phyloP scores from a whole-genome alignment of 2,329 filamentous ascomycete species.

The Xylariaceae sp. region DNA sequence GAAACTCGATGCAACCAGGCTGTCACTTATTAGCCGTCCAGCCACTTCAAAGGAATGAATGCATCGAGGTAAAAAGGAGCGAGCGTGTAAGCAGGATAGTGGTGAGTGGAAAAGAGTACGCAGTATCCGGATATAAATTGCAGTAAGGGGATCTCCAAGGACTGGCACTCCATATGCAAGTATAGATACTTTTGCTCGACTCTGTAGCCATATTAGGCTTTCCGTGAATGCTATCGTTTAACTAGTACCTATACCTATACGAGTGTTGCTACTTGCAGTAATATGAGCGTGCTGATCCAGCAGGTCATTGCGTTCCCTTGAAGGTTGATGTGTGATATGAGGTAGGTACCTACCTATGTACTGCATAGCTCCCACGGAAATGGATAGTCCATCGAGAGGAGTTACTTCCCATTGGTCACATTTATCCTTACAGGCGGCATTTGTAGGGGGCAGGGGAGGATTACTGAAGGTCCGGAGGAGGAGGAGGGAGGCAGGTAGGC shows the following conservation, averaged over 20 bases:
- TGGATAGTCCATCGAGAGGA: neutral
- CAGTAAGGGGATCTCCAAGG: neutral
- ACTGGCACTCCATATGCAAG: neutral
- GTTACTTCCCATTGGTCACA: neutral
- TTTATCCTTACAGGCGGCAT: neutral
- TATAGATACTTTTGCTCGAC: neutral
- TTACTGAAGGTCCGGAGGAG: neutral
- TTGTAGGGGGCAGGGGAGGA: neutral
- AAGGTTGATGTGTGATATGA: too few relatives aligned
- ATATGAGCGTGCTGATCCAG: too few relatives aligned
- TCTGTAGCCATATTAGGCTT: too few relatives aligned
- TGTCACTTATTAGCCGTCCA: neutral
- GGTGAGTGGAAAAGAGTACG: neutral
- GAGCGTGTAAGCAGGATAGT: neutral
- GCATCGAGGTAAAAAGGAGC: neutral
- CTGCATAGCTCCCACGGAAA: neutral
- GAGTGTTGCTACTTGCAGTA: too few relatives aligned
- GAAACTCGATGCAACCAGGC: conserved; percentile 18
- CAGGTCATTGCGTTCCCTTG: too few relatives aligned
- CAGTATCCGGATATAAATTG: too few relatives aligned
- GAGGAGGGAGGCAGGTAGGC: too few relatives aligned
- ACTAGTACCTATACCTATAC: too few relatives aligned
- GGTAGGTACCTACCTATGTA: too few relatives aligned
- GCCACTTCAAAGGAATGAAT: neutral
- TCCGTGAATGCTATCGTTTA: too few relatives aligned